These are phyloP conservation scores for Monosporozyma unispora DNA, from an alignment of 805 yeast genomes.

Conservation along the genomic window DNA sequence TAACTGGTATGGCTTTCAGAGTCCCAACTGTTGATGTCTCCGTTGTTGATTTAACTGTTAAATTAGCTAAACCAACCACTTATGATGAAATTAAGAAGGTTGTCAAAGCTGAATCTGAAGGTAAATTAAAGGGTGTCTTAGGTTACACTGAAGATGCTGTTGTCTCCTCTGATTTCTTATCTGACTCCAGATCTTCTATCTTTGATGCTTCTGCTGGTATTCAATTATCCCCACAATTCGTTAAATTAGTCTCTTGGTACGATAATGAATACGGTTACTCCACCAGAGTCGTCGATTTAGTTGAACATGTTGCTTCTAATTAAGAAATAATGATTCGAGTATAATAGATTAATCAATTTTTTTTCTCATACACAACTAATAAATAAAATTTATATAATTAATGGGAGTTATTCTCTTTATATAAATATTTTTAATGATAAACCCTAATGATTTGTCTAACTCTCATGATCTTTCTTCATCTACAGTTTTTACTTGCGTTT, in stretches of 20 bases:
- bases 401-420: no score
- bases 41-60: conserved; percentile 62
- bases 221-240: conserved; percentile 60
- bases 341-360: no score
- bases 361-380: neutral
- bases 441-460: neutral
- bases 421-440: neutral
- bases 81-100: conserved; percentile 56
- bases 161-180: conserved; percentile 61
- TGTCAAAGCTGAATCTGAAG: conserved; percentile 50
- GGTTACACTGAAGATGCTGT: conserved; percentile 67
- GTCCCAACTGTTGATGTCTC: conserved; percentile 68
- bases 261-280: conserved; percentile 72
- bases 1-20: conserved; percentile 67
- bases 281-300: conserved; percentile 65
- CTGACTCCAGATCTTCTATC: conserved; percentile 54
- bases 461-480: no score
- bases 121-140: conserved; percentile 50
- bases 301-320: conserved; percentile 45
- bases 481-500: no score
- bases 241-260: conserved; percentile 64
- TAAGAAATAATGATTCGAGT: no score
- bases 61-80: conserved; percentile 47
- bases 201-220: conserved; percentile 64
- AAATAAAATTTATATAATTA: no score